phyloP scores from a whole-genome alignment of 352 stramenopile genomes.

The Pythium rhizo-oryzae region DNA sequence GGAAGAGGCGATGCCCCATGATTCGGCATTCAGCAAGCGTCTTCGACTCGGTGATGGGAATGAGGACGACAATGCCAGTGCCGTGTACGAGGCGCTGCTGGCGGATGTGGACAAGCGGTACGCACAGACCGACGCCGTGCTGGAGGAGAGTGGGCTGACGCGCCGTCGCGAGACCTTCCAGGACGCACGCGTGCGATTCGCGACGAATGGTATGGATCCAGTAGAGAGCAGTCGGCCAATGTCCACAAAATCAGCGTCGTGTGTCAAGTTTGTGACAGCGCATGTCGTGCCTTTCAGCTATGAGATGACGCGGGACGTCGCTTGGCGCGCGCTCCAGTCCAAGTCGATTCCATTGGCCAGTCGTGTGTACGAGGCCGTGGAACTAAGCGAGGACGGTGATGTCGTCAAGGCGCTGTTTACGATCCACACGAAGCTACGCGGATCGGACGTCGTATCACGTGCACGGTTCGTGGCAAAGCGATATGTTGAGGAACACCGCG shows the following conservation, averaged over 20 bases:
- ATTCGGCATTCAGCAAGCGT: not conserved
- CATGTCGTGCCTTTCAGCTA: constrained; percentile 18
- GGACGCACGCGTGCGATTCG: constrained; percentile 9
- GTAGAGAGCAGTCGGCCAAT: not conserved
- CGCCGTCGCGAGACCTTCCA: constrained; percentile 1
- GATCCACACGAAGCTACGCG: constrained; percentile 10
- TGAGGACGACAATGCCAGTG: not conserved
- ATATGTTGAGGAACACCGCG: not conserved
- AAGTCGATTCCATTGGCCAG: constrained; percentile 5
- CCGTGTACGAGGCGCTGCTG: constrained; percentile 1
- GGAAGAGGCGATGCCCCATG: not conserved
- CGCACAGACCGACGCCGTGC: not conserved
- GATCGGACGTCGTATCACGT: constrained; percentile 2
- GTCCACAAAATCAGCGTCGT: not conserved
- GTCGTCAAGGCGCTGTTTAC: constrained; percentile 14
- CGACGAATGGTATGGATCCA: not conserved
- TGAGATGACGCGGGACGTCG: constrained; percentile 8
- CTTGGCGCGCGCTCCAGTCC: constrained; percentile 9
- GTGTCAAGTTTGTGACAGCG: constrained; percentile 12
- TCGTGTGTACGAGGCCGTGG: constrained; percentile 11
- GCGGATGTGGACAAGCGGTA: constrained; percentile 1
- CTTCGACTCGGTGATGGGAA: not conserved
- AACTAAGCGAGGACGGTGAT: not conserved
- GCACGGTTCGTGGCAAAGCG: constrained; percentile 9
- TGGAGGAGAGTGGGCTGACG: constrained; percentile 5